Conservation (phyloP, 208 protist species). For the Leishmania tarentolae region DNA sequence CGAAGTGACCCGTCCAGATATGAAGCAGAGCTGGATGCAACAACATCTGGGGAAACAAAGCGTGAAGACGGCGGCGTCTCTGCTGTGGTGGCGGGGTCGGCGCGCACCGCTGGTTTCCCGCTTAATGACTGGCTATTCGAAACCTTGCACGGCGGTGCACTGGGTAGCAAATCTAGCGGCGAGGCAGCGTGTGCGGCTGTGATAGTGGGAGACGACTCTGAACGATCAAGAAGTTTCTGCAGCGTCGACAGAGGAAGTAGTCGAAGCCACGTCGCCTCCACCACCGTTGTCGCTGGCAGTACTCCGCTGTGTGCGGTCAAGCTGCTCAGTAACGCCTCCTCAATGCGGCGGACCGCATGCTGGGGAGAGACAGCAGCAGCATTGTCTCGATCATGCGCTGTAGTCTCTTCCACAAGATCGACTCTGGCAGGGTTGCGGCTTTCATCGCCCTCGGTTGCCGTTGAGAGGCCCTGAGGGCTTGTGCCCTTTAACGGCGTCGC, state of each 20-base stretch:
- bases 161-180: background rate
- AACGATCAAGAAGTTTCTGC: background rate
- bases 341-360: background rate
- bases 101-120: background rate
- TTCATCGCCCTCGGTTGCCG: too few relatives aligned
- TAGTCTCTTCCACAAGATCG: background rate
- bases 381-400: background rate
- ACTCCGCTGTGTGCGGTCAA: background rate
- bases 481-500: background rate
- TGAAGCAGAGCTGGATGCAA: background rate
- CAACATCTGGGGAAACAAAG: background rate
- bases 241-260: conserved; percentile 9
- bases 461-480: background rate
- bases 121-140: background rate
- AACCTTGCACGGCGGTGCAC: background rate
- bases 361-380: background rate
- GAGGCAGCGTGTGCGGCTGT: background rate
- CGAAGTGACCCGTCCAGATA: conserved; percentile 9
- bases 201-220: background rate
- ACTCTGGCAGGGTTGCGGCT: background rate
- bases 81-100: background rate
- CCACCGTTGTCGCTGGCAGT: conserved; percentile 15
- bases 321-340: conserved; percentile 20
- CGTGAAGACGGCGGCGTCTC: background rate
- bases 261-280: conserved; percentile 32